Conservation (phyloP, 2,329 filamentous ascomycete genomes). For the Ophiostoma sp. region DNA sequence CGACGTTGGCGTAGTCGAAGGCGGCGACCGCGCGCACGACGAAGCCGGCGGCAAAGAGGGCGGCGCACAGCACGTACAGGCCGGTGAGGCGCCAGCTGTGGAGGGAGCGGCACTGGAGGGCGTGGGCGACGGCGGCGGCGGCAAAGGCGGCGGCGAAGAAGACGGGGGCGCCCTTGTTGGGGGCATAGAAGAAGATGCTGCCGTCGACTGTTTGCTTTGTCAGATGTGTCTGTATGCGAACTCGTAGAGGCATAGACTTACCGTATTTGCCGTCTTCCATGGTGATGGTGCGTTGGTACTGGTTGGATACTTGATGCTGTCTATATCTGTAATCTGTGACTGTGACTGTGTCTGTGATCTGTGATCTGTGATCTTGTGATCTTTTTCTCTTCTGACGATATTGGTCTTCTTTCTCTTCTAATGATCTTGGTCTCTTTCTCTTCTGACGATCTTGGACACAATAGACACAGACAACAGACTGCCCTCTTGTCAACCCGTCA, state of each 20-base stretch:
- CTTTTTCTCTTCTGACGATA: too few relatives aligned
- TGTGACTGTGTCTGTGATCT: too few relatives aligned
- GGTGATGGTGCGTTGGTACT: not conserved
- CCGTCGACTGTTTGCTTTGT: conserved; percentile 26
- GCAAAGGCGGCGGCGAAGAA: conserved; percentile 36
- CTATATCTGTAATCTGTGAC: too few relatives aligned
- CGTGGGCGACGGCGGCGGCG: conserved; percentile 26
- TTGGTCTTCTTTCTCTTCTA: too few relatives aligned
- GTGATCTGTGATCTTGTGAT: too few relatives aligned
- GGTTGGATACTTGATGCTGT: too few relatives aligned
- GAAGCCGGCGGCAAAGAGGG: not conserved
- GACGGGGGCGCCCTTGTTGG: conserved; percentile 37
- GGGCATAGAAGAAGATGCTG: conserved; percentile 34
- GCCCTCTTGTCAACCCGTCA: too few relatives aligned
- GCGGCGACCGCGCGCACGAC: conserved; percentile 39
- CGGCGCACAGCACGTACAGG: not conserved
- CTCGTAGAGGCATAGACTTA: not conserved
- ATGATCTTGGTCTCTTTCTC: too few relatives aligned
- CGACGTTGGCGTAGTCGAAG: conserved; percentile 41
- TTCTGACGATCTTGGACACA: too few relatives aligned
- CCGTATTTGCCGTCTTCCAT: not conserved
- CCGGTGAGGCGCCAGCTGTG: not conserved
- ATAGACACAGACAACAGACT: too few relatives aligned
- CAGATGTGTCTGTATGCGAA: not conserved
- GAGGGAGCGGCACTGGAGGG: not conserved